Percentiles rank a stretch among this genome's conserved stretches.
These are phyloP conservation scores for Annulohypoxylon truncatum DNA, from an alignment of 2,329 filamentous ascomycete species.

Conservation along the genomic window DNA sequence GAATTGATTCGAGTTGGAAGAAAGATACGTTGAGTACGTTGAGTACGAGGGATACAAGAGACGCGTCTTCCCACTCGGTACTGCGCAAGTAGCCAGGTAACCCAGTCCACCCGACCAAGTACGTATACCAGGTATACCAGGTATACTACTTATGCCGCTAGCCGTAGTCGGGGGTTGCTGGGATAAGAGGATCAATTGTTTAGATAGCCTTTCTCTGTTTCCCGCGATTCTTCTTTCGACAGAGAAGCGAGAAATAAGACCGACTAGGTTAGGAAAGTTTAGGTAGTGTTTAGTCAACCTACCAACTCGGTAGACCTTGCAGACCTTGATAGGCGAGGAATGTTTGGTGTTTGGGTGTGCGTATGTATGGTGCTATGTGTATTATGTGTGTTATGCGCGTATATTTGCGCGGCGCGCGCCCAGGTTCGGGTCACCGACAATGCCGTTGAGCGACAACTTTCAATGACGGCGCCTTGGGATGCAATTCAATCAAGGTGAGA, in stretches of 20 bases:
- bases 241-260: background rate
- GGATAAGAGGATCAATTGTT: background rate
- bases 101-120: slow-evolving; percentile 5
- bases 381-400: background rate
- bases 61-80: slow-evolving; percentile 35
- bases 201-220: background rate
- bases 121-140: background rate
- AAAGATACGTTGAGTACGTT: background rate
- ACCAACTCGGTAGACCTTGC: background rate
- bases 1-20: slow-evolving; percentile 7
- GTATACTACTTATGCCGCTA: background rate
- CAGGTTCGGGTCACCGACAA: slow-evolving; percentile 7
- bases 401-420: background rate
- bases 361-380: background rate
- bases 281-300: background rate
- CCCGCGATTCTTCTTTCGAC: background rate
- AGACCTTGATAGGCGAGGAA: background rate
- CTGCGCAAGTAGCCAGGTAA: slow-evolving; percentile 24
- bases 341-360: background rate
- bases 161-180: background rate
- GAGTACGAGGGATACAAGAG: slow-evolving; percentile 23
- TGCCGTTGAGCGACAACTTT: slow-evolving; percentile 13
- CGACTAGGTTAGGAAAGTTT: background rate
- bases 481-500: slow-evolving; percentile 11
- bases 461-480: background rate